Conservation (phyloP, 805 yeast species). For the Wickerhamiella brachini region DNA sequence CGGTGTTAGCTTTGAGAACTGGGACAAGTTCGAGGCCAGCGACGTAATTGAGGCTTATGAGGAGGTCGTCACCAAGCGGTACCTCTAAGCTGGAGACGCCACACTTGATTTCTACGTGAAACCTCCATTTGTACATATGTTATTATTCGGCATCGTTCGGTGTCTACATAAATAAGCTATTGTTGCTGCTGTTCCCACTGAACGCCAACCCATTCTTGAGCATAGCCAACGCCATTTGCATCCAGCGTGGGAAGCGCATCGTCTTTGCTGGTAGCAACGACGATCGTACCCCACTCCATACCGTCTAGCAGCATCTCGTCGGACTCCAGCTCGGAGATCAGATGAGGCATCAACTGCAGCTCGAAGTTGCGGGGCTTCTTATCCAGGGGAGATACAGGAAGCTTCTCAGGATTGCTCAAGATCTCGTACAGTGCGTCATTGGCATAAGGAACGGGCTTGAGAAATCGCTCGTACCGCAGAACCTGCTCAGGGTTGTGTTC, state of each 20-base stretch:
- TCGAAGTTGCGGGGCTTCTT: constrained; percentile 44
- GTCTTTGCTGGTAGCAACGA: constrained; percentile 62
- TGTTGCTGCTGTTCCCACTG: constrained; percentile 52
- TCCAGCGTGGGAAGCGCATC: constrained; percentile 47
- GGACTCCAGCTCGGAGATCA: constrained; percentile 66
- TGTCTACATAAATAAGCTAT: not conserved
- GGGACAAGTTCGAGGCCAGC: constrained; percentile 59
- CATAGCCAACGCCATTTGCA: constrained; percentile 57
- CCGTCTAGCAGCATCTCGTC: constrained; percentile 44
- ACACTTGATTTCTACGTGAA: not conserved
- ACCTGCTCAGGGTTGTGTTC: constrained; percentile 80
- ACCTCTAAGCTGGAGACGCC: constrained; percentile 17
- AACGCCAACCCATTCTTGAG: constrained; percentile 68
- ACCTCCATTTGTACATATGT: not conserved
- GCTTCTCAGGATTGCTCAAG: constrained; percentile 26
- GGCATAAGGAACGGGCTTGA: constrained; percentile 62
- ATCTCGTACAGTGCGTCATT: constrained; percentile 42
- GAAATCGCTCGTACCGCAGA: constrained; percentile 69
- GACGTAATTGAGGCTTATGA: constrained; percentile 66
- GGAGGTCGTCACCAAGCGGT: constrained; percentile 44
- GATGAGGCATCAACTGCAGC: constrained; percentile 87
- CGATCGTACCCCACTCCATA: constrained; percentile 95
- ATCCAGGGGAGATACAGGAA: constrained; percentile 58
- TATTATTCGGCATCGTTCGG: not conserved
- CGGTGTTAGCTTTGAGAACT: constrained; percentile 58